Percentiles rank a stretch among this genome's conserved stretches.
phyloP scores from a whole-genome alignment of 2,329 filamentous ascomycete genomes.

The Colletotrichum orchidophilum region DNA sequence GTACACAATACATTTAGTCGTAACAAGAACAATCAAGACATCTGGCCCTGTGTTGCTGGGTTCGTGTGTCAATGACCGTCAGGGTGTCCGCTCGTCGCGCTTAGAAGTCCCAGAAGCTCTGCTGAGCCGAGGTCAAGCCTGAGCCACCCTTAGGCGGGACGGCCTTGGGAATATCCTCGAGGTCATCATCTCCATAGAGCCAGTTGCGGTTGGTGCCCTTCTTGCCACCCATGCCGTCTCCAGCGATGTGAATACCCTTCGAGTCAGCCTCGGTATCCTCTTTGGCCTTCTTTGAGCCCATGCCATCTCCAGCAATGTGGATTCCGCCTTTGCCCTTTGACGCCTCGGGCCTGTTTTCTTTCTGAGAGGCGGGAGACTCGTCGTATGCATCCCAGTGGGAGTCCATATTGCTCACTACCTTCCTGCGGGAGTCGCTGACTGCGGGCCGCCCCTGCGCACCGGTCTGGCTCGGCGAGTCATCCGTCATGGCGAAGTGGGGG shows the following conservation, averaged over 20 bases:
- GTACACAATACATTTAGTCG: conserved; percentile 42
- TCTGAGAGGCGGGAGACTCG: conserved; percentile 60
- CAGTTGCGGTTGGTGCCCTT: conserved; percentile 65
- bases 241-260: conserved; percentile 57
- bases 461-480: conserved; percentile 67
- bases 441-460: conserved; percentile 50
- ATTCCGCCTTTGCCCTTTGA: conserved; percentile 39
- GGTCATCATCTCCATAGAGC: conserved; percentile 64
- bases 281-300: conserved; percentile 67
- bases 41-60: not conserved
- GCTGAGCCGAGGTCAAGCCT: conserved; percentile 41
- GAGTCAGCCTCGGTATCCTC: conserved; percentile 42
- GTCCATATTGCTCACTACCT: conserved; percentile 79
- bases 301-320: conserved; percentile 69
- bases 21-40: conserved; percentile 35
- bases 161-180: conserved; percentile 44
- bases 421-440: conserved; percentile 68
- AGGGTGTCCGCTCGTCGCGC: not conserved
- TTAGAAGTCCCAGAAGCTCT: conserved; percentile 61
- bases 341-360: conserved; percentile 56
- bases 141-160: conserved; percentile 50
- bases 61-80: conserved; percentile 14
- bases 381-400: conserved; percentile 68
- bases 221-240: conserved; percentile 73
- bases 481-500: conserved; percentile 79